Conservation (phyloP, 1,284 basidiomycete species). For the Irpex rosettiformis region DNA sequence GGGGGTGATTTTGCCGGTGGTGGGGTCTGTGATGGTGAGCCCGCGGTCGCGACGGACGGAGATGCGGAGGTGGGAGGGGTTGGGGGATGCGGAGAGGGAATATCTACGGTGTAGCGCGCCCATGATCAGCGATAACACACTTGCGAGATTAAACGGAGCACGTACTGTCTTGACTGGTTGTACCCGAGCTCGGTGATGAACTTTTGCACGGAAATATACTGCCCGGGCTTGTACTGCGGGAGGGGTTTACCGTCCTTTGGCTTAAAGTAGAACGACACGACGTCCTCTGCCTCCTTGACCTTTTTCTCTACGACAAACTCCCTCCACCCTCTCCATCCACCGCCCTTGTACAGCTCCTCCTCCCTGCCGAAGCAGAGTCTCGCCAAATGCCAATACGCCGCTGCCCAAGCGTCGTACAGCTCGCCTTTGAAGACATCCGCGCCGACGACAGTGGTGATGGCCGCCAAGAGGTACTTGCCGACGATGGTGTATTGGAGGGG, state of each 20-base stretch:
- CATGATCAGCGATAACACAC: neutral
- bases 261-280: constrained; percentile 25
- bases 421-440: constrained; percentile 17
- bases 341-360: constrained; percentile 21
- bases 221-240: constrained; percentile 20
- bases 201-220: constrained; percentile 25
- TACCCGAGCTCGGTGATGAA: constrained; percentile 19
- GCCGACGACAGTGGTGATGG: constrained; percentile 23
- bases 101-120: neutral
- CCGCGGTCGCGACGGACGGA: constrained; percentile 25
- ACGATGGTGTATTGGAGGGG: constrained; percentile 25
- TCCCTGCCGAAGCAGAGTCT: constrained; percentile 25
- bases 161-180: constrained; percentile 21
- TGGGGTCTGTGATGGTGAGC: constrained; percentile 6
- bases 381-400: constrained; percentile 26
- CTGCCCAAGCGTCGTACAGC: constrained; percentile 24
- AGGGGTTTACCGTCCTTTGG: constrained; percentile 23
- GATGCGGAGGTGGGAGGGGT: constrained; percentile 23
- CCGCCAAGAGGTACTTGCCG: constrained; percentile 21
- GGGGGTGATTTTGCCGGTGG: constrained; percentile 10
- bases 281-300: constrained; percentile 23
- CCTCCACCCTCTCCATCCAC: constrained; percentile 24
- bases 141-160: neutral
- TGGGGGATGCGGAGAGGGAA: constrained; percentile 24
- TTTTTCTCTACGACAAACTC: constrained; percentile 22